A percentile compares a stretch with the other conserved stretches of the same genome.
These are phyloP conservation scores for Trametes versicolor DNA, from an alignment of 1,284 basidiomycete species.

Conservation along the genomic window DNA sequence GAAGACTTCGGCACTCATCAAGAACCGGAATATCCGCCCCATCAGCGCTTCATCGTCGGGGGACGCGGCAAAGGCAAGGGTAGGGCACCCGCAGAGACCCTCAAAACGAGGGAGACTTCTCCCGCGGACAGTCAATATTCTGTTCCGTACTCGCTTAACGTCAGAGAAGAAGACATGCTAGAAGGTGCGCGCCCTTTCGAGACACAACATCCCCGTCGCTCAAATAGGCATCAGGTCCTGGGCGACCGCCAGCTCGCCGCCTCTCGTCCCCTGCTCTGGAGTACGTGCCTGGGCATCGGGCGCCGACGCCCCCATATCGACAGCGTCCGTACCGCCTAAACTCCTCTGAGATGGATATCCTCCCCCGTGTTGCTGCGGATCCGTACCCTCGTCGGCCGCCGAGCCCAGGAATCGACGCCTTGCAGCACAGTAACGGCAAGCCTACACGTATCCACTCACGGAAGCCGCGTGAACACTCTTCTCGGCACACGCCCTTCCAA, in stretches of 20 bases:
- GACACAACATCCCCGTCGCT: not conserved
- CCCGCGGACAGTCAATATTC: conserved; percentile 35
- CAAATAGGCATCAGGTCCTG: conserved; percentile 26
- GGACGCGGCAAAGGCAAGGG: conserved; percentile 34
- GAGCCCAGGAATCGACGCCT: conserved; percentile 30
- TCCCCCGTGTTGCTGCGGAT: conserved; percentile 34
- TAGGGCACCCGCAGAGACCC: conserved; percentile 26
- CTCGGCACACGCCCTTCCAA: conserved; percentile 27
- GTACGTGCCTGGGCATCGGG: conserved; percentile 22
- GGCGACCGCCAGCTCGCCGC: conserved; percentile 28
- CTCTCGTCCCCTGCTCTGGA: conserved; percentile 29
- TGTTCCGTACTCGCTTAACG: conserved; percentile 19
- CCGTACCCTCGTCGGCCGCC: conserved; percentile 36
- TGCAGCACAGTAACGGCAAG: conserved; percentile 36
- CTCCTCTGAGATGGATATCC: conserved; percentile 12
- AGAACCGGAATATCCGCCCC: conserved; percentile 38
- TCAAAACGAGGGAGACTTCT: conserved; percentile 32
- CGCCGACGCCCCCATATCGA: conserved; percentile 24
- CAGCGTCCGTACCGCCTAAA: conserved; percentile 20
- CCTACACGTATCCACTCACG: conserved; percentile 35
- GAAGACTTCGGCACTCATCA: conserved; percentile 39
- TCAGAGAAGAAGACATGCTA: conserved; percentile 30
- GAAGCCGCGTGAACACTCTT: conserved; percentile 29
- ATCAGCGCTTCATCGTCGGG: conserved; percentile 28
- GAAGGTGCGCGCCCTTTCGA: conserved; percentile 28